Evolutionary conservation across 805 yeast genomes (phyloP).

Genomic region (Saccharomycopsis capsularis): DNA sequence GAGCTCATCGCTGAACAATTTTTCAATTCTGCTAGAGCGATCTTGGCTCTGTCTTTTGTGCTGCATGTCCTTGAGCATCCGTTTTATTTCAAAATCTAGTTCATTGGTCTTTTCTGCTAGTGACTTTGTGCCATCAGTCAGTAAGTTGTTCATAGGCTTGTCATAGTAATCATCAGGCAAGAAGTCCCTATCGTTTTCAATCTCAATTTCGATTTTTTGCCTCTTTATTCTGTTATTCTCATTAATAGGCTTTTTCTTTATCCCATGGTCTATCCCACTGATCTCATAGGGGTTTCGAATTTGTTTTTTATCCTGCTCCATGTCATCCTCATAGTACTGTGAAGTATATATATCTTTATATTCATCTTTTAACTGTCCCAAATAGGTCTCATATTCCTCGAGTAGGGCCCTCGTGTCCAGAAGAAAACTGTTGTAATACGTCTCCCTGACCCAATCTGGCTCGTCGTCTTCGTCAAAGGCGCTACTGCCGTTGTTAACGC

Average conservation of each 20-base stretch:
- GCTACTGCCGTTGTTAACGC: constrained; percentile 28
- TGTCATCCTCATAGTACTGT: constrained; percentile 8
- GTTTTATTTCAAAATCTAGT: constrained; percentile 42
- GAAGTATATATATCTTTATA: neutral
- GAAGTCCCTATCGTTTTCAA: constrained; percentile 34
- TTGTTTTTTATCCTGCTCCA: neutral
- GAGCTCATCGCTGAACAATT: constrained; percentile 13
- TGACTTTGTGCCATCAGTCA: too few relatives aligned
- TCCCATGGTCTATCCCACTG: constrained; percentile 13
- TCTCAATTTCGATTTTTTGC: constrained; percentile 18
- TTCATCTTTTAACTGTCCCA: constrained; percentile 26
- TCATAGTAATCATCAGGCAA: constrained; percentile 35
- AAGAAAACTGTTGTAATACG: constrained; percentile 28
- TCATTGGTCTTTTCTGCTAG: constrained; percentile 28
- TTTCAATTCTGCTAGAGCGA: constrained; percentile 21
- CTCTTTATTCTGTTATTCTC: constrained; percentile 17
- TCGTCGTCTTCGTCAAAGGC: constrained; percentile 42
- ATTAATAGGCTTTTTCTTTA: constrained; percentile 13
- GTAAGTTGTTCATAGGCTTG: neutral
- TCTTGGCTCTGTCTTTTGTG: constrained; percentile 23
- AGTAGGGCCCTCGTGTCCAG: constrained; percentile 25
- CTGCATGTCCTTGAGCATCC: constrained; percentile 39
- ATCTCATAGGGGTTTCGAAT: constrained; percentile 6
- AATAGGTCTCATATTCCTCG: constrained; percentile 32
- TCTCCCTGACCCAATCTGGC: constrained; percentile 61